These are phyloP conservation scores for Hericium erinaceus DNA, from an alignment of 768 basidiomycete species.

Conservation along the genomic window DNA sequence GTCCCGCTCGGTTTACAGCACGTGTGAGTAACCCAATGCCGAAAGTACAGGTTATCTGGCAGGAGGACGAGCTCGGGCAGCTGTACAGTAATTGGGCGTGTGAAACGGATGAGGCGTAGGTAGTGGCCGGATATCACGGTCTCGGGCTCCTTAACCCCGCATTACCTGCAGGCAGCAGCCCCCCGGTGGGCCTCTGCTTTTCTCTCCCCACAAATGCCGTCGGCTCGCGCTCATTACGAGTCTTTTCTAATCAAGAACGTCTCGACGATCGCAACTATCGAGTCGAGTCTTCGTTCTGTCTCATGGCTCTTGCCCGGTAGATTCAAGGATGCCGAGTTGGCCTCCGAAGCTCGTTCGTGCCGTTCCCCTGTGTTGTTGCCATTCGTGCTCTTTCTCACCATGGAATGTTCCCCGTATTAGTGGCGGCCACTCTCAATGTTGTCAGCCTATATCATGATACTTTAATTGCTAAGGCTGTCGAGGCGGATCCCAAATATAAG, in stretches of 20 bases:
- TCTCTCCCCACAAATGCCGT: conserved; percentile 38
- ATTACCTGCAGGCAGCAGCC: background rate
- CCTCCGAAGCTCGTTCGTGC: conserved; percentile 85
- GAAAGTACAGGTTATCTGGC: no score
- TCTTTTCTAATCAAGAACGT: conserved; percentile 78
- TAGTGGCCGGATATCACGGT: background rate
- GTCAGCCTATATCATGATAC: conserved; percentile 94
- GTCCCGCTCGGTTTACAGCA: no score
- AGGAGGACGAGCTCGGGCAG: no score
- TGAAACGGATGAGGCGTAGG: background rate
- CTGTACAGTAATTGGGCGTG: background rate
- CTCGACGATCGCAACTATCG: conserved; percentile 77
- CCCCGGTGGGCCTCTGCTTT: background rate
- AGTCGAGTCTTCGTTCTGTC: conserved; percentile 79
- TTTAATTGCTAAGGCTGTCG: conserved; percentile 60
- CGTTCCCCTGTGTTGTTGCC: conserved; percentile 8
- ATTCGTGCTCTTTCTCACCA: background rate
- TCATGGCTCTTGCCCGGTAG: conserved; percentile 95
- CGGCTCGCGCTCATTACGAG: conserved; percentile 66
- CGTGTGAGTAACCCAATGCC: no score
- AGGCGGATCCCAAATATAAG: conserved; percentile 56
- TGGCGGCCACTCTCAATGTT: conserved; percentile 80
- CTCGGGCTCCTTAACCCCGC: conserved; percentile 1
- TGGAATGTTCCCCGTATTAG: conserved; percentile 28
- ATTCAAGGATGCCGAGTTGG: conserved; percentile 95